These are phyloP conservation scores for Coemansia asiatica DNA, from an alignment of 192 early-diverging fungal genomes.

Conservation along the genomic window DNA sequence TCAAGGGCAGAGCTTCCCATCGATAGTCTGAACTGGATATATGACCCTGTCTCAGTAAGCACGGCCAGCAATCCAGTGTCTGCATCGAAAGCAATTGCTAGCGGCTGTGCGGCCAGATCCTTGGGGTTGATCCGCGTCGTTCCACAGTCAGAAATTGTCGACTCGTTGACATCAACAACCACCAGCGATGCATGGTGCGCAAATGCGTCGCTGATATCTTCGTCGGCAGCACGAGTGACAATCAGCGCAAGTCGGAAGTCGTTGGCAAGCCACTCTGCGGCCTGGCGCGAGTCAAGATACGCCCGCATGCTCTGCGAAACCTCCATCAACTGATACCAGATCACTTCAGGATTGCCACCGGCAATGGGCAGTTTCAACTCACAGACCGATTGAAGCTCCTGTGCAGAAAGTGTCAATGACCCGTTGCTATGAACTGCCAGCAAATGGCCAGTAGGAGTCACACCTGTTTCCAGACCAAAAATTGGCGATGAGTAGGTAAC, in stretches of 20 bases:
- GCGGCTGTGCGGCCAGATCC: slow-evolving; percentile 31
- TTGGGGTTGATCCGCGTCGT: slow-evolving; percentile 45
- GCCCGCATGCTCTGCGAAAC: slow-evolving; percentile 54
- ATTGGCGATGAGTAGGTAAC: slow-evolving; percentile 16
- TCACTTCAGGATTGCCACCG: slow-evolving; percentile 11
- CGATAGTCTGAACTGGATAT: slow-evolving; percentile 30
- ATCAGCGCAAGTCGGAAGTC: slow-evolving; percentile 33
- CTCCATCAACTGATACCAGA: slow-evolving; percentile 52
- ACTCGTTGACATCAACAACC: slow-evolving; percentile 29
- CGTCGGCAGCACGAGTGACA: slow-evolving; percentile 20
- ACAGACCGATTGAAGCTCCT: slow-evolving; percentile 17
- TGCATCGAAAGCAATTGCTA: slow-evolving; percentile 49
- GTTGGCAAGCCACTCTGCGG: slow-evolving; percentile 46
- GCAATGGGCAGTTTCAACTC: slow-evolving; percentile 13
- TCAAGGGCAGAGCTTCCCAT: slow-evolving; percentile 48
- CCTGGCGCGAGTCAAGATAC: slow-evolving; percentile 53
- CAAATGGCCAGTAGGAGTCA: slow-evolving; percentile 29
- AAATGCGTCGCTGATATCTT: slow-evolving; percentile 7
- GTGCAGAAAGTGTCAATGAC: slow-evolving; percentile 24
- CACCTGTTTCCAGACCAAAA: slow-evolving; percentile 40
- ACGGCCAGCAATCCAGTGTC: slow-evolving; percentile 42
- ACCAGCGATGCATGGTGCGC: slow-evolving; percentile 33
- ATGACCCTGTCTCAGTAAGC: slow-evolving; percentile 41
- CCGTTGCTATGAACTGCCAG: slow-evolving; percentile 42
- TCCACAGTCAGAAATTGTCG: slow-evolving; percentile 37